These are phyloP conservation scores for Stemphylium lycopersici DNA, from an alignment of 2,329 filamentous ascomycete genomes.

Conservation along the genomic window DNA sequence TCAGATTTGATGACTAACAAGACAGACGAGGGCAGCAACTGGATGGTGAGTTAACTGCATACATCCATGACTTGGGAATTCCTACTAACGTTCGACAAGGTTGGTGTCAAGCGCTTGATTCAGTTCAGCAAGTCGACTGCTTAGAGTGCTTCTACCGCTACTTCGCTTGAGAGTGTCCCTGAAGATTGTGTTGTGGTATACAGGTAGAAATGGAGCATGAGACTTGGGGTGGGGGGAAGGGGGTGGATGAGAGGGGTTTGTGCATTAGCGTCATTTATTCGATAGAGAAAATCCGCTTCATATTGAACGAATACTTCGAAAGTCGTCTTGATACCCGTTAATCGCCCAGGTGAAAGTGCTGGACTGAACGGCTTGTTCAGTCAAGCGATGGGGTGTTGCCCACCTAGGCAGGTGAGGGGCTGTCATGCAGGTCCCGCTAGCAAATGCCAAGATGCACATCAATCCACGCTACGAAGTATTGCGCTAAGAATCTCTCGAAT, in stretches of 20 bases:
- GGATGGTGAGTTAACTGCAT: constrained; percentile 54
- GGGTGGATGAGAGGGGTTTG: not conserved
- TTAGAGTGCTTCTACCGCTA: not conserved
- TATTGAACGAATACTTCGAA: not conserved
- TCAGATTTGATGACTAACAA: constrained; percentile 56
- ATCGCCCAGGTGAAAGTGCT: too few species aligned
- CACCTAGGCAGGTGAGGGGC: not conserved
- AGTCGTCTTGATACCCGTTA: not conserved
- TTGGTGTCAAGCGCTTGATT: constrained; percentile 48
- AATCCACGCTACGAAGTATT: constrained; percentile 13
- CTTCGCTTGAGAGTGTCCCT: not conserved
- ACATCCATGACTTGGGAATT: not conserved
- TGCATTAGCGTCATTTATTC: not conserved
- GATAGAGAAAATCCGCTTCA: constrained; percentile 1
- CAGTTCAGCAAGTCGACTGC: constrained; percentile 47
- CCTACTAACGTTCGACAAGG: constrained; percentile 24
- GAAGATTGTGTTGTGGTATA: not conserved
- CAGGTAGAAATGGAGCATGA: not conserved
- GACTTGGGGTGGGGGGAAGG: too few species aligned
- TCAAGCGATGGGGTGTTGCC: too few species aligned
- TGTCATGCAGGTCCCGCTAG: not conserved
- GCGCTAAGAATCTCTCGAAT: constrained; percentile 33
- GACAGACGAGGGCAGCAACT: constrained; percentile 57
- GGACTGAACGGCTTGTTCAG: too few species aligned
- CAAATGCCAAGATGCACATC: constrained; percentile 16